phyloP scores from a whole-genome alignment of 2,329 filamentous ascomycete species.

The Epichloe sp. region DNA sequence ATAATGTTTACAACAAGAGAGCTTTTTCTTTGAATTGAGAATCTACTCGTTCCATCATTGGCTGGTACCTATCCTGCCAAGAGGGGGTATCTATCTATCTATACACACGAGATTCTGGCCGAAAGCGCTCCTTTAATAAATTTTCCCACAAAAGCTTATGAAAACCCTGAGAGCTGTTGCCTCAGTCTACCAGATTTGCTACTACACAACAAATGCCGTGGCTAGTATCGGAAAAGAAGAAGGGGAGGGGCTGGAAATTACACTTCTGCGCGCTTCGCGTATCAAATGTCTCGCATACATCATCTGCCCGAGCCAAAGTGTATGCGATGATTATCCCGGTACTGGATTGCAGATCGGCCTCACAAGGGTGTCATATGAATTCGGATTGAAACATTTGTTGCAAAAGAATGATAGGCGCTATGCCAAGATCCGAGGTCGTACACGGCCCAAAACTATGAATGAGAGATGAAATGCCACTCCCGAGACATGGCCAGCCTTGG shows the following conservation, averaged over 20 bases:
- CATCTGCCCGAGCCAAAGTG: neutral
- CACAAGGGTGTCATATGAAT: too few relatives aligned
- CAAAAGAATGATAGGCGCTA: neutral
- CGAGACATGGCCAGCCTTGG: neutral
- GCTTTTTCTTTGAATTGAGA: neutral
- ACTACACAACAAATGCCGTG: neutral
- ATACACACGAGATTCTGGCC: neutral
- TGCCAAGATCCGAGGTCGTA: neutral
- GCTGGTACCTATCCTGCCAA: neutral
- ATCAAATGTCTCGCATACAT: neutral
- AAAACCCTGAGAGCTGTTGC: neutral
- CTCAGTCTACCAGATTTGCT: neutral
- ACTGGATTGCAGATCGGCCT: neutral
- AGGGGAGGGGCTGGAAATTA: neutral
- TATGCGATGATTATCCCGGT: neutral
- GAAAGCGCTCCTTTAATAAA: neutral
- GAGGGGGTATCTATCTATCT: constrained; percentile 1
- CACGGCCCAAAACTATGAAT: neutral
- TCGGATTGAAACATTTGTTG: neutral
- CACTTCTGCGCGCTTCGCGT: neutral
- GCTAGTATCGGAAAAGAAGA: neutral
- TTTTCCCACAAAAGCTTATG: neutral
- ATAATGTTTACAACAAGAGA: neutral
- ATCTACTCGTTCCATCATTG: constrained; percentile 1
- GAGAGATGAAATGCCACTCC: neutral